Percentiles rank a stretch among this genome's conserved stretches.
Evolutionary conservation across 1,284 basidiomycete species (phyloP).

Genomic region (Malassezia sympodialis): DNA sequence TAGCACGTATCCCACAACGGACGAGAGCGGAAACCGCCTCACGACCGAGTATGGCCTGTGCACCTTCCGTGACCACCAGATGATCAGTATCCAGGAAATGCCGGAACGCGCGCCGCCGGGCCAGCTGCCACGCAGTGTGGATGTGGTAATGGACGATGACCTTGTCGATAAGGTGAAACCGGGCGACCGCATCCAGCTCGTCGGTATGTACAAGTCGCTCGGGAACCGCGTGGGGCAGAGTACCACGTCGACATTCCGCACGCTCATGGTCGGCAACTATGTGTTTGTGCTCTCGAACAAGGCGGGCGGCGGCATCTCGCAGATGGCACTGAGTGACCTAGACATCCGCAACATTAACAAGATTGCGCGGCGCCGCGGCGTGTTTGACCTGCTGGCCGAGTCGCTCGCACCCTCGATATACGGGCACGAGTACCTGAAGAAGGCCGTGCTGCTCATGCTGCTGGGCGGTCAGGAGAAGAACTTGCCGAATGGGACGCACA

Average conservation of each 20-base stretch:
- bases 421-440: slow-evolving; percentile 91
- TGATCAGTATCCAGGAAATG: slow-evolving; percentile 98
- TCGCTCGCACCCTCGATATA: slow-evolving; percentile 96
- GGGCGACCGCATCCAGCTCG: slow-evolving; percentile 91
- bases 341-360: slow-evolving; percentile 97
- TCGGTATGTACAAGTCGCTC: slow-evolving; percentile 85
- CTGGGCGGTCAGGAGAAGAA: slow-evolving; percentile 98
- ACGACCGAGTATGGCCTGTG: slow-evolving; percentile 88
- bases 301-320: slow-evolving; percentile 87
- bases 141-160: slow-evolving; percentile 92
- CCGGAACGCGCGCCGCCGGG: slow-evolving; percentile 95
- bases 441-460: slow-evolving; percentile 79
- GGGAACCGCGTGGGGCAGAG: slow-evolving; percentile 64
- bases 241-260: slow-evolving; percentile 72
- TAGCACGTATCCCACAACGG: slow-evolving; percentile 65
- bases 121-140: slow-evolving; percentile 86
- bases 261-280: slow-evolving; percentile 88
- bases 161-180: slow-evolving; percentile 95
- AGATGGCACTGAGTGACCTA: slow-evolving; percentile 79
- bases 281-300: slow-evolving; percentile 93
- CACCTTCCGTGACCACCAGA: slow-evolving; percentile 89
- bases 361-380: slow-evolving; percentile 67
- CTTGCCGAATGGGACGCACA: slow-evolving; percentile 90
- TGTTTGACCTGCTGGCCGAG: slow-evolving; percentile 78
- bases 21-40: slow-evolving; percentile 75